Evolutionary conservation across 2,329 filamentous ascomycete genomes (phyloP).

Genomic region (Tolypocladium paradoxum): DNA sequence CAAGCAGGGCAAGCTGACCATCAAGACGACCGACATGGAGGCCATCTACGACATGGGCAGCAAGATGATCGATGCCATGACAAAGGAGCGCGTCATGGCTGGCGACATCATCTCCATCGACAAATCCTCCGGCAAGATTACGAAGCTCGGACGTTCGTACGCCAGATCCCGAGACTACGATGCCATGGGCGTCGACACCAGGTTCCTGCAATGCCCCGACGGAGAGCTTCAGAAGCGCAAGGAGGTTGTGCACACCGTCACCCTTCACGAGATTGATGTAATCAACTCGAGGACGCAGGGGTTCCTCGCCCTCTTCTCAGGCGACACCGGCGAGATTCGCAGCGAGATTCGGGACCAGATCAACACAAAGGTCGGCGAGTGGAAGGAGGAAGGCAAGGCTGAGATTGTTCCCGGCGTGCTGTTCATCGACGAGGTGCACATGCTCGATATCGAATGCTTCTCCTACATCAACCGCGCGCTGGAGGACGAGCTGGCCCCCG

Average conservation of each 20-base stretch:
- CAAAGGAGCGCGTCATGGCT: constrained; percentile 97
- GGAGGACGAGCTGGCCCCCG: constrained; percentile 87
- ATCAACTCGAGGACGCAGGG: constrained; percentile 99
- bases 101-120: constrained; percentile 98
- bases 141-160: constrained; percentile 90
- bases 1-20: constrained; percentile 97
- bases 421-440: constrained; percentile 98
- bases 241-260: constrained; percentile 94
- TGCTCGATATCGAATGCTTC: constrained; percentile 99
- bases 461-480: constrained; percentile 96
- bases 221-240: constrained; percentile 95
- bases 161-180: constrained; percentile 95
- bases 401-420: constrained; percentile 95
- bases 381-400: constrained; percentile 98
- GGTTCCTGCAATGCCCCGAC: constrained; percentile 95
- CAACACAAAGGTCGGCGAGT: constrained; percentile 96
- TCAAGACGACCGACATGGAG: constrained; percentile 99
- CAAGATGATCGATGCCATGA: constrained; percentile 99
- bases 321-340: constrained; percentile 94
- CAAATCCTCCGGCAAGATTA: constrained; percentile 96
- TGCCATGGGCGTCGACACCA: constrained; percentile 96
- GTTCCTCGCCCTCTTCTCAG: constrained; percentile 92
- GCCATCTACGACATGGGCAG: constrained; percentile 99
- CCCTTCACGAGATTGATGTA: constrained; percentile 95
- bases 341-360: constrained; percentile 98